Conservation (phyloP, 148 eudicot genomes). For the Limonium bicolor region DNA sequence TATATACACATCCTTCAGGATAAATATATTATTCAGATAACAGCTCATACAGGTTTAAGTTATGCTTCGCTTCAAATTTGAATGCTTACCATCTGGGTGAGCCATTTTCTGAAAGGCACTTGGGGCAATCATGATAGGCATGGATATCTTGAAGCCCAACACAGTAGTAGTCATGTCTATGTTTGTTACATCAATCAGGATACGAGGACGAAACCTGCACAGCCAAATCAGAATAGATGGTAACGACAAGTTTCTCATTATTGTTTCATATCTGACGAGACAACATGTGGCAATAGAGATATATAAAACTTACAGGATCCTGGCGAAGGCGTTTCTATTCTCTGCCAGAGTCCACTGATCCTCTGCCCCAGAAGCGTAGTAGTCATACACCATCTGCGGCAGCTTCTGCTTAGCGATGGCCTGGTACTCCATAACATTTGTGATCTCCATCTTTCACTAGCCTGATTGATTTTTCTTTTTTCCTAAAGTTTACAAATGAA, state of each 20-base stretch:
- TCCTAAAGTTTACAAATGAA: too few species aligned
- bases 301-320: constrained; percentile 41
- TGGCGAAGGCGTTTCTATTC: constrained; percentile 61
- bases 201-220: constrained; percentile 77
- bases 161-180: constrained; percentile 53
- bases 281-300: not conserved
- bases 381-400: constrained; percentile 85
- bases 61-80: too few species aligned
- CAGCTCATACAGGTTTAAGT: too few species aligned
- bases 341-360: constrained; percentile 86
- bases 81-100: constrained; percentile 77
- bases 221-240: not conserved
- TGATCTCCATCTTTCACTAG: constrained; percentile 48
- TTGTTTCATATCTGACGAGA: not conserved
- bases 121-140: constrained; percentile 97
- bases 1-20: too few species aligned
- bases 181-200: constrained; percentile 64
- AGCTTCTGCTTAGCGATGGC: constrained; percentile 60
- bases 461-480: too few species aligned
- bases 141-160: constrained; percentile 68
- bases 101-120: constrained; percentile 91
- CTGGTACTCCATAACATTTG: constrained; percentile 73
- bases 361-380: constrained; percentile 84
- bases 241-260: not conserved
- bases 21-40: too few species aligned